Evolutionary conservation across 495 filamentous ascomycete species (phyloP).

Genomic region (Parathielavia hyrcaniae): DNA sequence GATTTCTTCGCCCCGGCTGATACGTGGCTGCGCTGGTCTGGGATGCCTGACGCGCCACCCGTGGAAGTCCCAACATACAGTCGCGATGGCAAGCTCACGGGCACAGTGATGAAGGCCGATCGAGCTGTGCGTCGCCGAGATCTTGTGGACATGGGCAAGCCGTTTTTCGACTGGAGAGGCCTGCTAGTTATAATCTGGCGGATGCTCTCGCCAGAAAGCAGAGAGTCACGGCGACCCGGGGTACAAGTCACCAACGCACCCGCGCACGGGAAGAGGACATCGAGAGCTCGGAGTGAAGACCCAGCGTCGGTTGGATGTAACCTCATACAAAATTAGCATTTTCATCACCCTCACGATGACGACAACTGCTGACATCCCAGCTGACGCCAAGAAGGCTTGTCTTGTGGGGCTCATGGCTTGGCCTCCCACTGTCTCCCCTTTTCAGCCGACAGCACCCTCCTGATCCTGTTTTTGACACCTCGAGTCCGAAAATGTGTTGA

Average conservation of each 20-base stretch:
- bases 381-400: too few species aligned
- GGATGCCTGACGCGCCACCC: background rate
- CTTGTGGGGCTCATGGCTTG: too few species aligned
- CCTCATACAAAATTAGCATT: too few species aligned
- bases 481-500: background rate
- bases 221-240: too few species aligned
- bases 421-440: too few species aligned
- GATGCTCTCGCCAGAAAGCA: background rate
- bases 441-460: too few species aligned
- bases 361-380: too few species aligned
- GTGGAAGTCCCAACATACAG: background rate
- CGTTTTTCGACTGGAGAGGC: background rate
- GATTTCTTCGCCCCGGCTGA: background rate
- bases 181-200: background rate
- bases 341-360: too few species aligned
- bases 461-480: background rate
- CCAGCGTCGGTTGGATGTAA: too few species aligned
- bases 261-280: too few species aligned
- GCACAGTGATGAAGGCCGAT: background rate
- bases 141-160: background rate
- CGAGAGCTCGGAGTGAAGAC: too few species aligned
- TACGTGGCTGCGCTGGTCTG: background rate
- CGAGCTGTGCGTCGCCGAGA: background rate
- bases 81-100: background rate
- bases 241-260: too few species aligned